These are phyloP conservation scores for Erythrobasidium hasegawianum DNA, from an alignment of 1,284 basidiomycete genomes.

Conservation along the genomic window DNA sequence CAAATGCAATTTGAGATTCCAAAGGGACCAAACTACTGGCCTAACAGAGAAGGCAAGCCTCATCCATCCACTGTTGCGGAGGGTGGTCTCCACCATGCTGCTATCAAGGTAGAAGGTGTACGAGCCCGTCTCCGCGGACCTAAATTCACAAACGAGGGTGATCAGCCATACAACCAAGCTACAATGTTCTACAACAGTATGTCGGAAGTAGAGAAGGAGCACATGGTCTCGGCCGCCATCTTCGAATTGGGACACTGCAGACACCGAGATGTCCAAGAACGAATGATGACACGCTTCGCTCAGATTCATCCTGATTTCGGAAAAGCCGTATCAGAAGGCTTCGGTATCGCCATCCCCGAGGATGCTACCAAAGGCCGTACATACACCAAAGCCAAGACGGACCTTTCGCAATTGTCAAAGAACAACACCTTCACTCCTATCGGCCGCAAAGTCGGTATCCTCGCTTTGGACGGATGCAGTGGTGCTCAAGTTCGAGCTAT, in stretches of 20 bases:
- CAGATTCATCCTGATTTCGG: slow-evolving; percentile 68
- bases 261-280: slow-evolving; percentile 64
- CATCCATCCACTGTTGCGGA: slow-evolving; percentile 42
- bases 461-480: slow-evolving; percentile 70
- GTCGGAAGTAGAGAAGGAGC: slow-evolving; percentile 60
- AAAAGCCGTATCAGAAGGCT: slow-evolving; percentile 57
- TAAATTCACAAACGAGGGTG: slow-evolving; percentile 57
- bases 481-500: slow-evolving; percentile 59
- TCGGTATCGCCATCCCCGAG: slow-evolving; percentile 59
- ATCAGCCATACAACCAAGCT: slow-evolving; percentile 65
- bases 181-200: slow-evolving; percentile 78
- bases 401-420: slow-evolving; percentile 40
- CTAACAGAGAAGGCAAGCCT: slow-evolving; percentile 62
- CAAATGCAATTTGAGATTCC: slow-evolving; percentile 59
- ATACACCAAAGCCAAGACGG: slow-evolving; percentile 40
- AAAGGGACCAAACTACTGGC: slow-evolving; percentile 69
- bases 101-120: slow-evolving; percentile 56
- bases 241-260: slow-evolving; percentile 77
- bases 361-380: slow-evolving; percentile 7
- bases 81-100: slow-evolving; percentile 58
- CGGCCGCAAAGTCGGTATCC: slow-evolving; percentile 65
- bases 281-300: slow-evolving; percentile 63
- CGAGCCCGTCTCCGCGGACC: slow-evolving; percentile 64
- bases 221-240: slow-evolving; percentile 63
- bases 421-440: slow-evolving; percentile 51